Evolutionary conservation across 2,329 filamentous ascomycete species (phyloP), one percentile per base, ranked within the genome.

Genomic region (Didymella pinodella): DNA sequence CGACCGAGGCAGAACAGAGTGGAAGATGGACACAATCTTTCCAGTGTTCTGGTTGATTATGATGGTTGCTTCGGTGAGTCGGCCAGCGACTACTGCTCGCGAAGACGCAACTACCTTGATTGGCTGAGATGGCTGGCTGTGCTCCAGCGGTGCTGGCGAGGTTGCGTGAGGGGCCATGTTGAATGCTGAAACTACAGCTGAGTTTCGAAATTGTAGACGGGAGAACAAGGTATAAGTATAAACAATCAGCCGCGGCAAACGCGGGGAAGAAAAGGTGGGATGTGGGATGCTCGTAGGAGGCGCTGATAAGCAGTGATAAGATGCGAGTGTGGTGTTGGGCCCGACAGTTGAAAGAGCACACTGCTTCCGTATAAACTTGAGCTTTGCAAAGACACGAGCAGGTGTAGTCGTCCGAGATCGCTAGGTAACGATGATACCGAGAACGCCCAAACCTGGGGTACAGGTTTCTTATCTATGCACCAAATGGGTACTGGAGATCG

Each of bases 91-190:
- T 49, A 98, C 88, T 57, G 91, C 91, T 69, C 93, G 87, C 26
- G 89, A 90, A 1, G 95, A 98, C 57, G 90, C 90, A 57, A 98
- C 84, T 58, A 97, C 91, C 43, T 87, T 88, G 69, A 93, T 85
- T 18, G 82, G 80, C 53, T 80, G 71, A 22, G 61, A 18, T 20
- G 71, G 65, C 32, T 65, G 66, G 55, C 68, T 69, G 46, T 74
- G 71, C 40, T 69, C 55, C 50, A 62, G 55, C 2, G 73, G 67
- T 47, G 69, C 66, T 55, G 73, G 71, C 11, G 70, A 73, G 8
- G 69, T 76, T 54, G 74, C 73, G 70, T 77, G 76, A 53, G 75
- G 72, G 57, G 75, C 74, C 75, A 78, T 78, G n/a, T 43, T 68
- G 59, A 54, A 3, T 47, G 28, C 22, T 49, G 41, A 40, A 20